These are phyloP conservation scores for Nothopassalora personata DNA, from an alignment of 2,329 filamentous ascomycete species.

Conservation along the genomic window DNA sequence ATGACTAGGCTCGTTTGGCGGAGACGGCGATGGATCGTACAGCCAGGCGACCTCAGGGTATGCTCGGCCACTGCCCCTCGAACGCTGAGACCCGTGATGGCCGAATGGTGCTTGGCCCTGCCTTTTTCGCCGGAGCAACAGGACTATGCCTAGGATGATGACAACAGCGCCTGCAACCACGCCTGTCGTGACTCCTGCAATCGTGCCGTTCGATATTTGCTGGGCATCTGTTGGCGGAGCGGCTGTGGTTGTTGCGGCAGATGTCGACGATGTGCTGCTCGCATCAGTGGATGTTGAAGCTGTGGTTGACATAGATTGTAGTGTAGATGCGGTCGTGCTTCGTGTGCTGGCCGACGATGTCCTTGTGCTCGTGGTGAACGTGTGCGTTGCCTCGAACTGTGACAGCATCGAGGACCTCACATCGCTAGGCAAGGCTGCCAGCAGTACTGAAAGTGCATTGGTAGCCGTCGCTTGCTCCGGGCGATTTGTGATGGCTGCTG, in stretches of 20 bases:
- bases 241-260: slow-evolving; percentile 5
- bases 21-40: slow-evolving; percentile 22
- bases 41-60: slow-evolving; percentile 25
- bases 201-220: slow-evolving; percentile 3
- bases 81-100: slow-evolving; percentile 7
- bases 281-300: neutral
- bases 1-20: slow-evolving; percentile 6
- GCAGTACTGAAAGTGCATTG: slow-evolving; percentile 7
- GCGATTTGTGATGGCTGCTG: neutral
- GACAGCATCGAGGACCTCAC: slow-evolving; percentile 2
- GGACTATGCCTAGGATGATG: slow-evolving; percentile 12
- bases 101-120: slow-evolving; percentile 17
- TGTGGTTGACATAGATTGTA: slow-evolving; percentile 1
- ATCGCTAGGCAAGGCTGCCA: slow-evolving; percentile 5
- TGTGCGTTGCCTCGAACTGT: neutral
- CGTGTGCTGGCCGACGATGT: neutral
- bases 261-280: slow-evolving; percentile 2
- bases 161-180: slow-evolving; percentile 18
- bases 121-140: slow-evolving; percentile 13
- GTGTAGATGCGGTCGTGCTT: neutral
- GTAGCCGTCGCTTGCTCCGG: neutral
- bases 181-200: slow-evolving; percentile 21
- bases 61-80: slow-evolving; percentile 3
- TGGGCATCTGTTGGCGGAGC: neutral
- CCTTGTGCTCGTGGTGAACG: neutral